These are phyloP conservation scores for Heimioporus sp. DNA, from an alignment of 768 basidiomycete species.

Conservation along the genomic window DNA sequence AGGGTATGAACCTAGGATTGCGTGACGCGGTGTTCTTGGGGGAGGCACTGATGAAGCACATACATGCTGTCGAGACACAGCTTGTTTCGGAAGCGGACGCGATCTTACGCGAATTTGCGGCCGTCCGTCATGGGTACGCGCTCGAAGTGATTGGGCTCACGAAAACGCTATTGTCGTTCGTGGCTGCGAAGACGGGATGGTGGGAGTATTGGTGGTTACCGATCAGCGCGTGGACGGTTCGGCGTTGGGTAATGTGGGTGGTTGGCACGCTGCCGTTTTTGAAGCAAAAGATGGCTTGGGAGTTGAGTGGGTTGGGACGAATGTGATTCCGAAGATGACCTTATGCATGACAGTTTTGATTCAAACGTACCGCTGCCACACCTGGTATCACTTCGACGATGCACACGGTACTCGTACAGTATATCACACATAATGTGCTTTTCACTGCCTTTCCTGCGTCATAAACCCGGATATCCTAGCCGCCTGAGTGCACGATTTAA, in stretches of 20 bases:
- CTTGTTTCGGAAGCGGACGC: conserved; percentile 25
- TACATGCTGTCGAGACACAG: conserved; percentile 15
- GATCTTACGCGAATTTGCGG: conserved; percentile 37
- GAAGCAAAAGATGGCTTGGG: conserved; percentile 20
- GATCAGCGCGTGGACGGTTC: conserved; percentile 21
- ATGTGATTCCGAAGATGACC: no score
- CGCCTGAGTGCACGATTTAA: no score
- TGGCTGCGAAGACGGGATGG: conserved; percentile 15
- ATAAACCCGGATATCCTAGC: no score
- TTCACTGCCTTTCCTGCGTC: no score
- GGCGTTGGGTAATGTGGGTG: conserved; percentile 28
- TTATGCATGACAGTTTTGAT: no score
- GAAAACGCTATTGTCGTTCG: conserved; percentile 31
- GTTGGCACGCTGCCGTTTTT: conserved; percentile 19
- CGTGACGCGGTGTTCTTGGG: conserved; percentile 50
- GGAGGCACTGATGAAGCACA: conserved; percentile 38
- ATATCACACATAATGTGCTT: no score
- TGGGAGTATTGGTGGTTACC: conserved; percentile 28
- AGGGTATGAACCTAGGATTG: conserved; percentile 59
- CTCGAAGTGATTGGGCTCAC: conserved; percentile 42
- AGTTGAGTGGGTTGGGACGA: conserved; percentile 28
- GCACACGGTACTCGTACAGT: no score
- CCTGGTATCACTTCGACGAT: no score
- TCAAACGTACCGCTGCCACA: no score
- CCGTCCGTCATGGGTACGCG: conserved; percentile 37